These are phyloP conservation scores for Alternaria triticina DNA, from an alignment of 2,329 filamentous ascomycete genomes.

Conservation along the genomic window DNA sequence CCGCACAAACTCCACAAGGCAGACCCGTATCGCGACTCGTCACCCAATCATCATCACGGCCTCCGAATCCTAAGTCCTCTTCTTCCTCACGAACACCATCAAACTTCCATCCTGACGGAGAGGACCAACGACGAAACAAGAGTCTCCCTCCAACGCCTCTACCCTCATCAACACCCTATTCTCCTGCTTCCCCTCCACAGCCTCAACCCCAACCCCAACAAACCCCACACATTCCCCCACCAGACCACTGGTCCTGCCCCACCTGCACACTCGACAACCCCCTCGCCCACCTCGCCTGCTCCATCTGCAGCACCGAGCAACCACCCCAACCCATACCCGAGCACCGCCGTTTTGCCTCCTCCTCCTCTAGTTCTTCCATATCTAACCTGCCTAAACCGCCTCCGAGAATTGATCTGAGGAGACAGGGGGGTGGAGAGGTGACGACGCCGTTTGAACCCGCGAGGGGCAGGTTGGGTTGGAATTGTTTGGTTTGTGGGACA, in stretches of 20 bases:
- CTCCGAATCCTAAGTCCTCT: background rate
- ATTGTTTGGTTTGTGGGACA: constrained; percentile 63
- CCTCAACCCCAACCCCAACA: constrained; percentile 10
- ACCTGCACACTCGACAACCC: constrained; percentile 69
- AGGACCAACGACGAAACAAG: background rate
- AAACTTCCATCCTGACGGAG: background rate
- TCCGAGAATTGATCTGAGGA: constrained; percentile 35
- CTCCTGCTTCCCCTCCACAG: background rate
- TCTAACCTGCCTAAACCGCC: constrained; percentile 40
- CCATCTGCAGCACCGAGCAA: constrained; percentile 64
- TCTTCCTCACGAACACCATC: constrained; percentile 16
- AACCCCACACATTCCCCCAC: constrained; percentile 41
- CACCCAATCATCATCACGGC: constrained; percentile 17
- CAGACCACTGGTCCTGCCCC: constrained; percentile 63
- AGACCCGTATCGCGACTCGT: constrained; percentile 46
- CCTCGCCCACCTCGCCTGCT: constrained; percentile 64
- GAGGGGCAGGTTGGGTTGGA: constrained; percentile 63
- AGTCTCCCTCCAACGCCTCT: background rate
- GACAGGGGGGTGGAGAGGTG: constrained; percentile 24
- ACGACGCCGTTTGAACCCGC: constrained; percentile 51
- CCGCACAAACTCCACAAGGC: constrained; percentile 26
- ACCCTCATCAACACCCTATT: background rate
- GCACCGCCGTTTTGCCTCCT: constrained; percentile 35
- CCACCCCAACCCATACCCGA: constrained; percentile 51
- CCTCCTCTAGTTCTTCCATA: constrained; percentile 4